Evolutionary conservation across 768 basidiomycete species (phyloP), one percentile per base, ranked within the genome.

Genomic region (Suillus lakei): DNA sequence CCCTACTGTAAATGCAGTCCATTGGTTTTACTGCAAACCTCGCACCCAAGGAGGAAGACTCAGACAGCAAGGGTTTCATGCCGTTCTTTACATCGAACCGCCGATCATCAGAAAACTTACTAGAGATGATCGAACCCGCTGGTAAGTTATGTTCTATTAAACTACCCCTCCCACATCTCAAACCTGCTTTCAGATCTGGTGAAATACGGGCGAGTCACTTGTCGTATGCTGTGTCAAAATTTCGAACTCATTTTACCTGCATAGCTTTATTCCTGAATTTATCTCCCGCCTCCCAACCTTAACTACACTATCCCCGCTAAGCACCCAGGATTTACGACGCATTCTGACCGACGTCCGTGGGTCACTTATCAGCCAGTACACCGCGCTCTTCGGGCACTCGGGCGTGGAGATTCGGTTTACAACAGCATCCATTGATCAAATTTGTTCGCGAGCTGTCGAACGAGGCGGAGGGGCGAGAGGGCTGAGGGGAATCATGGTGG

Each of bases 341-440:
- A 93, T 98, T 64, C 84, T 99, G 50, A 93, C 92, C 2, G 95
- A 98, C 70, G 95, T 98, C 60, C 90, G 91, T 71, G 95, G 96
- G 21, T 95, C 95, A 3, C 83, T 98, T 16, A 83, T 97, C 55
- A 93, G 93, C 30, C 97, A 98, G 75, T 98, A 96, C 71, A 88
- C 87, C 32, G 86, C 93, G 4, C 82, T 95, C 44, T 96, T 96
- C 73, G 88, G 85, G 34, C 91, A 91, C 70, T 94, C 91, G 9
- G 92, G 91, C 4, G 89, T 92, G 26, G 94, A 96, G 69, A 88
- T 98, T 66, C 84, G 89, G 61, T 98, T 99, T 73, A 96, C 96
- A 13, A 87, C 85, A 64, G 83, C 84, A 1, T 95, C 95, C 1
- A 76, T 98, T 30, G 85, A 90, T 66, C 93, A 90, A 68, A 90